Base-by-base conservation (phyloP, 2,329 filamentous ascomycete genomes). In the Beauveria brongniartii region DNA sequence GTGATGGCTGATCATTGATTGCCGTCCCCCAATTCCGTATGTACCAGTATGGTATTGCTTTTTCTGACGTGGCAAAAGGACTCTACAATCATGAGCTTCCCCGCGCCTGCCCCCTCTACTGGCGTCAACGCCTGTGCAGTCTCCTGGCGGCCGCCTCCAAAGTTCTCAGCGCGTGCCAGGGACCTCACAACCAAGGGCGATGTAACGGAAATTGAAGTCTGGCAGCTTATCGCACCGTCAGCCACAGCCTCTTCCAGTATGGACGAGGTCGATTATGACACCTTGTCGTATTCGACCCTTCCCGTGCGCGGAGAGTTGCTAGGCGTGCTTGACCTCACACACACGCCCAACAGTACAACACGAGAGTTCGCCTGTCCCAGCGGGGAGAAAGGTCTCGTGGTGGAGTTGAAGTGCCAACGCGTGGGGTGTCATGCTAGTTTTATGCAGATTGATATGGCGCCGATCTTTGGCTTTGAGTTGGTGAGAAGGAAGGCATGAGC, bases 401-500 rank as follows among this genome's bases (percentile, higher is more conserved):
- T 61, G 20, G 59, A 61, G 43, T 12, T 61, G 52, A 55, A 24
- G 18, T 61, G 59, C 43, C 59, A 61, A 43, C 59, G 59, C 12
- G 59, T 61, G 51, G 59, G 41, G 20, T 61, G 59, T 48, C 59
- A 61, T 61, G 28, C 48, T 6, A 50, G 52, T 28, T 61, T 61
- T 18, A 48, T 47, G 59, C 59, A 61, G 41, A 20, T 61, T 46
- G 59, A 61, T 28, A 40, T 61, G 22, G 8, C 52, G 34, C 59
- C 59, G 7, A 54, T 20, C n/a, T 56, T 61, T 55, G 59, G 59
- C 40, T 61, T 61, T 41, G 59, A 61, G 51, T 50, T 61, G 41
- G 16, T 61, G 51, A 14, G 8, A 22, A 55, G 41, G 20, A 46
- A 16, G 50, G 18, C 26, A 10, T 51, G n/a, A 20, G 47, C 47